Evolutionary conservation across 192 early-diverging fungal genomes (phyloP), one percentile per base, ranked within the genome.

Genomic region (Rhizophagus clarus): DNA sequence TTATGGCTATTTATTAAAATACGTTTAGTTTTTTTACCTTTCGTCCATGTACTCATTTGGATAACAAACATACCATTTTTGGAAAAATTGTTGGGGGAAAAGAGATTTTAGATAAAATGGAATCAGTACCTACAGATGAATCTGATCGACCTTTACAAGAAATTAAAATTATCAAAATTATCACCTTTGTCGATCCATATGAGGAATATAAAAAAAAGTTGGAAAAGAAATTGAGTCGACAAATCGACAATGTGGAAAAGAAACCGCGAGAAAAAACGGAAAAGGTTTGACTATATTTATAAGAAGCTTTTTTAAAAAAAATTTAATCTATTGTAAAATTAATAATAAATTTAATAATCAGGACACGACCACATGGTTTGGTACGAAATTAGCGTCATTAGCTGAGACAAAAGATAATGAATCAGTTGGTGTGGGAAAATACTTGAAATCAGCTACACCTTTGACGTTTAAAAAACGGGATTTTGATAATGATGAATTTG

Each of bases 51-150:
- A 86, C 86, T 17, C 91, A 93, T 77, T 66, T 94, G 63, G 92
- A 95, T 70, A 87, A 90, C 28, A 97, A 98, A 80, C 98, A 99
- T 82, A 93, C 97, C 0, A 88, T 98, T 9, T 99, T 99, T 91
- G 98, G 98, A 14, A 95, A 90, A 26, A 87, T 98, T 0, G 95
- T 97, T 2, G 95, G 96, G 74, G 97, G 97, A 4, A 82, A 93
- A 81, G 90, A 95, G 29, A 92, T 94, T 5, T 86, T 99, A 75
- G 88, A 88, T 82, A 91, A 89, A 40, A 91, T 98, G 76, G 97
- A 97, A 84, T 74, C 87, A 2, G 86, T 95, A 3, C 87, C 91
- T 0, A 93, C 93, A 2, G 91, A 94, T 69, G 88, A 85, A 34
- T 89, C 88, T 51, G 95, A 95, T 83, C 88, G 92, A 28, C 94